Evolutionary conservation across 129 eudicot species (phyloP).

Genomic region (Chrysanthemum makinoi): DNA sequence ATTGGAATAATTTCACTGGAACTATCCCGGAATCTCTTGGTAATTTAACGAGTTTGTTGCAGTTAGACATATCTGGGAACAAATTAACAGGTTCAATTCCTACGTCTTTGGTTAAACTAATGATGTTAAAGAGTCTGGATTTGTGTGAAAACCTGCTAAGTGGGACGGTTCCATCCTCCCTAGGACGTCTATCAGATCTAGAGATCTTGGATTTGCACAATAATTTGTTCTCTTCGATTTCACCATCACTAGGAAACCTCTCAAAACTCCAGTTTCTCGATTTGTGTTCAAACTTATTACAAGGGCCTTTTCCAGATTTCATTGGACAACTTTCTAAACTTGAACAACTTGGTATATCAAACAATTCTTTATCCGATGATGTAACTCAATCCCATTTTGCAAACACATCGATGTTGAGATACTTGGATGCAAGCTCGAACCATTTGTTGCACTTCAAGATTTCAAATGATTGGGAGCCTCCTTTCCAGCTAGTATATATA

Average conservation of each 20-base stretch:
- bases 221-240: slow-evolving; percentile 26
- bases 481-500: slow-evolving; percentile 24
- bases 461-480: slow-evolving; percentile 38
- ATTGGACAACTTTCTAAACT: slow-evolving; percentile 30
- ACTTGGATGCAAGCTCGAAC: slow-evolving; percentile 30
- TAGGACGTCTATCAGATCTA: slow-evolving; percentile 5
- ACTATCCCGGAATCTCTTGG: slow-evolving; percentile 30
- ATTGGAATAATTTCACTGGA: slow-evolving; percentile 17
- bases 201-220: slow-evolving; percentile 8
- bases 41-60: slow-evolving; percentile 17
- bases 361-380: slow-evolving; percentile 20
- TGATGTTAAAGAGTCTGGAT: slow-evolving; percentile 17
- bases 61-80: slow-evolving; percentile 31
- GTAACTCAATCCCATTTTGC: slow-evolving; percentile 39
- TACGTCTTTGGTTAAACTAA: slow-evolving; percentile 21
- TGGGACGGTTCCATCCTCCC: slow-evolving; percentile 29
- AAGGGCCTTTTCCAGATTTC: slow-evolving; percentile 24
- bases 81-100: slow-evolving; percentile 36
- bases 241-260: slow-evolving; percentile 29
- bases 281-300: slow-evolving; percentile 24
- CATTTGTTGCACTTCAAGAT: slow-evolving; percentile 22
- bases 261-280: slow-evolving; percentile 28
- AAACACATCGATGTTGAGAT: slow-evolving; percentile 22
- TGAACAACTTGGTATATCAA: slow-evolving; percentile 21
- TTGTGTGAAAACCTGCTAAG: slow-evolving; percentile 25